Evolutionary conservation across 2,329 filamentous ascomycete species (phyloP), one percentile per base, ranked within the genome.

Genomic region (Venturia nashicola): DNA sequence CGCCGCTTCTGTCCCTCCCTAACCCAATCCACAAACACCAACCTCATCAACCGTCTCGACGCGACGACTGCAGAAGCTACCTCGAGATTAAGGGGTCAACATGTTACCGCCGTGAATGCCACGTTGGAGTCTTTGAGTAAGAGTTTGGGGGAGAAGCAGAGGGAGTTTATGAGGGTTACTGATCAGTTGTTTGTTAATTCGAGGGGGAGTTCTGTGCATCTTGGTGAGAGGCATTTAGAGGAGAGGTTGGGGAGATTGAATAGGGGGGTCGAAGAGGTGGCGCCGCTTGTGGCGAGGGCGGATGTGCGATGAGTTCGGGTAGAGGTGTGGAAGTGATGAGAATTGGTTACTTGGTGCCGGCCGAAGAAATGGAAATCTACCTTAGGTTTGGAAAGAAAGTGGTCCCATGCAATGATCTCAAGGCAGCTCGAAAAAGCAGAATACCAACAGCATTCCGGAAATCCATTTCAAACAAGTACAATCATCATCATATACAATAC

Each of bases 231-330:
- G 34, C 40, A 6, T 34, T 51, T 64, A 23, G 62, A 61, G 14
- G 40, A 36, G n/a, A 51, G 59, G 42, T 27, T 64, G 18, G 23
- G 34, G 5, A 55, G 44, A 14, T 44, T 64, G 23, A 40, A 57
- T 27, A 46, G 59, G 14, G 59, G 62, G 7, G 42, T 64, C 18
- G 62, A 59, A 18, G 54, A 64, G 42, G n/a, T 64, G 36, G 62
- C 62, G 51, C 32, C 51, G 5, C 23, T 40, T 27, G 20, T 63
- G n/a, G 60, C 60, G 32, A 48, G 23, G 43, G 43, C 40, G n/a
- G 60, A 62, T 48, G n/a, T 27, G n/a, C 9, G 60, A 16, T 62
- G 42, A 48, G 3, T 5, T 9, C 3, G 23, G 16, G 3, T 8
- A 27, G 7, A 16, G 51, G 32, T 51, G 8, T 27, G 51, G 34